These are phyloP conservation scores for Penicillium sp. DNA, from an alignment of 2,329 filamentous ascomycete genomes.

Conservation along the genomic window DNA sequence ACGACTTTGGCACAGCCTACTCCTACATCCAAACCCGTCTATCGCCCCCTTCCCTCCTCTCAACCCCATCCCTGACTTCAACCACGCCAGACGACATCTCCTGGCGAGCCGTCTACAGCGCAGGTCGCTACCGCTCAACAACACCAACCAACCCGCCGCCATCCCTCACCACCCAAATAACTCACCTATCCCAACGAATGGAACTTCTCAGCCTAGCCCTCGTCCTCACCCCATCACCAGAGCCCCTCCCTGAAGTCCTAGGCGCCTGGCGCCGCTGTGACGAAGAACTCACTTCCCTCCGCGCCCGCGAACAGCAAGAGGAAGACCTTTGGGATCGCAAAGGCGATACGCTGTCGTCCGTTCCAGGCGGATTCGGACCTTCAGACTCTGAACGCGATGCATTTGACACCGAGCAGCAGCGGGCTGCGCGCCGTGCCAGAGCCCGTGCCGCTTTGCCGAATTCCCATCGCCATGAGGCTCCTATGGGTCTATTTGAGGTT, in stretches of 20 bases:
- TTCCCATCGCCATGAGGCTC: slow-evolving; percentile 45
- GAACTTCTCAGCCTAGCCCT: slow-evolving; percentile 65
- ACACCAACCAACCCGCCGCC: slow-evolving; percentile 28
- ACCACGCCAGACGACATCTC: slow-evolving; percentile 56
- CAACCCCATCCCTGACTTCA: slow-evolving; percentile 30
- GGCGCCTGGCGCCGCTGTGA: slow-evolving; percentile 65
- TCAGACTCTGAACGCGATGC: slow-evolving; percentile 47
- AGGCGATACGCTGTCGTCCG: slow-evolving; percentile 46
- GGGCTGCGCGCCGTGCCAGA: slow-evolving; percentile 34
- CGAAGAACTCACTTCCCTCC: slow-evolving; percentile 58
- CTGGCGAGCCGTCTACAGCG: slow-evolving; percentile 65
- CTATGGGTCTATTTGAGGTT: slow-evolving; percentile 55
- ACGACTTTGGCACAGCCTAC: slow-evolving; percentile 63
- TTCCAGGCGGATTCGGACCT: slow-evolving; percentile 48
- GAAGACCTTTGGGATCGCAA: slow-evolving; percentile 60
- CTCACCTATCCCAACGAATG: slow-evolving; percentile 63
- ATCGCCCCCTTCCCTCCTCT: slow-evolving; percentile 36
- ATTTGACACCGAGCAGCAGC: slow-evolving; percentile 45
- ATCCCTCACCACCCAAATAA: slow-evolving; percentile 47
- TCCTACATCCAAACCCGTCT: slow-evolving; percentile 66
- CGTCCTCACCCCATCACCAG: slow-evolving; percentile 58
- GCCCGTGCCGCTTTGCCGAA: slow-evolving; percentile 26
- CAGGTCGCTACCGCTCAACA: slow-evolving; percentile 55
- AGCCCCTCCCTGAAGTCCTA: slow-evolving; percentile 61
- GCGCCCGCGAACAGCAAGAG: slow-evolving; percentile 56